A percentile compares a stretch with the other conserved stretches of the same genome.
Conservation (phyloP, 305 asterid species). For the Withania somnifera region DNA sequence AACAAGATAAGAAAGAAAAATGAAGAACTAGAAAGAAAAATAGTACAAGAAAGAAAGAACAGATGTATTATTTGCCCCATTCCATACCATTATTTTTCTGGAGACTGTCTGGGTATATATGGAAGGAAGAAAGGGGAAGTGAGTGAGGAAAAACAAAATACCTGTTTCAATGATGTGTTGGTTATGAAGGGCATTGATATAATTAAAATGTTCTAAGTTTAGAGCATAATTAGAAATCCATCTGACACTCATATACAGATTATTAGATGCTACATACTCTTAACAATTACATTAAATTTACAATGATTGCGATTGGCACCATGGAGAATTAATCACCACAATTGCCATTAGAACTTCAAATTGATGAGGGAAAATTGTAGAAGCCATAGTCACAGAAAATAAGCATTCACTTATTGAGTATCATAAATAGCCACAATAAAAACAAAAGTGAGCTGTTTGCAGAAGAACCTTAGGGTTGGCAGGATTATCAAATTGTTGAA, state of each 20-base stretch:
- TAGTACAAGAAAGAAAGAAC: no score
- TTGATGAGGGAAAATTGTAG: neutral
- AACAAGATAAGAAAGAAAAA: no score
- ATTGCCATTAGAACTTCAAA: neutral
- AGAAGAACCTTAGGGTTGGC: slow-evolving; percentile 86
- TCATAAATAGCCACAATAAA: neutral
- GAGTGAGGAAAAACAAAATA: no score
- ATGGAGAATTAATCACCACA: neutral
- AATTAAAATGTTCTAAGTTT: no score
- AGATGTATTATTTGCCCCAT: no score
- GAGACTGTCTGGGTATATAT: no score
- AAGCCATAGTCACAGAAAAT: neutral
- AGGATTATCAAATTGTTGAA: slow-evolving; percentile 93
- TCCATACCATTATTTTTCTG: no score
- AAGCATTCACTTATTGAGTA: neutral
- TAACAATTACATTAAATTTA: neutral
- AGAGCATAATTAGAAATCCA: neutral
- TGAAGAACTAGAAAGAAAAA: no score
- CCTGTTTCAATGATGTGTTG: no score
- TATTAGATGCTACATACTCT: neutral
- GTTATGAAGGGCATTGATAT: no score
- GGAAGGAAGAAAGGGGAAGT: no score
- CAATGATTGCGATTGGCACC: neutral
- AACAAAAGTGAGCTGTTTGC: neutral
- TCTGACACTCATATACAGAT: neutral